Evolutionary conservation across 140 eudicot species (phyloP), one percentile per base, ranked within the genome.

Genomic region (Stevia rebaudiana): DNA sequence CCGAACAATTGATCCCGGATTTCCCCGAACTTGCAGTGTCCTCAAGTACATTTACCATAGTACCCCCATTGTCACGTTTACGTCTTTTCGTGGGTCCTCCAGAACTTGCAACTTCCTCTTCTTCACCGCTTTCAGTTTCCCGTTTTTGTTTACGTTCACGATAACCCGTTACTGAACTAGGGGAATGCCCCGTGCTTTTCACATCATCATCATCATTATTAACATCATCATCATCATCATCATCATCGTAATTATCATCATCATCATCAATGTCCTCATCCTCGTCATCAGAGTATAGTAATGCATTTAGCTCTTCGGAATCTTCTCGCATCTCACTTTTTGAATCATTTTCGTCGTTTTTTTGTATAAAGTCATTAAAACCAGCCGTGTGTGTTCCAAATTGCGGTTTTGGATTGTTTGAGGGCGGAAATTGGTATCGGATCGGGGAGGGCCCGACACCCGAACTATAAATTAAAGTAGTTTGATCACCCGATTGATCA

Each of bases 151-250:
- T 76, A 17, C 40, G 84, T 61, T 73, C 80, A 36, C 28, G 19
- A 24, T 46, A 72, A 4, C 94, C 39, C 8, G 83, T 76, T 76
- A 77, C 69, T 25, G 75, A 30, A 54, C 22, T 53, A 19, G 77
- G 95, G 11, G 97, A 90, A 71, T 90, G 95, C 4, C 94, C 97
- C 0, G 97, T 90, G 73, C 97, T 90, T 12, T 91, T 84, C 43
- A 84, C 96, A 9, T 72, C 78, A 50, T 61, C 68, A 57, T 84
- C 84, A 9, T 69, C 76, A 40, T 63, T 68, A 37, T 63, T 74
- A 58, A 33, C 50, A 15, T 61, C 69, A 21, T 61, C 76, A 24
- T 74, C 81, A 59, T 80, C 56, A 37, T 86, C 86, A 16, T 74
- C 80, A 63, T 83, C 94, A 73, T 83, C 91, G n/a, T n/a, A n/a